Conservation (phyloP, 73 alveolate species). For the Paraurostyla sp. region DNA sequence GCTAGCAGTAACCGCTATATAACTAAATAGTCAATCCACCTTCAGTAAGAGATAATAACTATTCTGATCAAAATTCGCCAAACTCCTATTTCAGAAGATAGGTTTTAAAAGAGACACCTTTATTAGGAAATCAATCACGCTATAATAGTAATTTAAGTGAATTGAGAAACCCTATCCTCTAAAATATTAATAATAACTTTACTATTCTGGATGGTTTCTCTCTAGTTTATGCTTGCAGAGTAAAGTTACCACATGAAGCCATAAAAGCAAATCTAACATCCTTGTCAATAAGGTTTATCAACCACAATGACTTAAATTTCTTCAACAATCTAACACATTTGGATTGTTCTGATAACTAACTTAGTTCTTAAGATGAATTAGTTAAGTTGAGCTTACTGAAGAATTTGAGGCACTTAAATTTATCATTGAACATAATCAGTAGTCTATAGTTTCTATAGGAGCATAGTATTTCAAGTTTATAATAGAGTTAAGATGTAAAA, state of each 20-base stretch:
- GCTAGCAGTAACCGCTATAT: background rate
- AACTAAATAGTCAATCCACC: background rate
- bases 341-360: slow-evolving; percentile 69
- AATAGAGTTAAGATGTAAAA: too few species aligned
- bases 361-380: slow-evolving; percentile 33
- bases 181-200: background rate
- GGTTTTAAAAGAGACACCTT: background rate
- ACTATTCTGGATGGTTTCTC: slow-evolving; percentile 67
- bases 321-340: slow-evolving; percentile 50
- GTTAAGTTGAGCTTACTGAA: slow-evolving; percentile 2
- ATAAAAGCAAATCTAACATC: slow-evolving; percentile 57
- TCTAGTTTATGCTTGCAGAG: slow-evolving; percentile 57
- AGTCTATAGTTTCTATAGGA: background rate
- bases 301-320: slow-evolving; percentile 54
- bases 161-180: background rate
- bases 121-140: background rate
- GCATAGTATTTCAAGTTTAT: background rate
- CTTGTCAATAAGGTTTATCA: slow-evolving; percentile 29
- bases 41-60: background rate
- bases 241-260: slow-evolving; percentile 73
- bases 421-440: slow-evolving; percentile 10
- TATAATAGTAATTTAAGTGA: background rate
- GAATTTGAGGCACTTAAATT: background rate
- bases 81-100: background rate
- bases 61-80: background rate